Evolutionary conservation across 2,329 filamentous ascomycete species (phyloP), one percentile per base, ranked within the genome.

Genomic region (Ilyonectria destructans): DNA sequence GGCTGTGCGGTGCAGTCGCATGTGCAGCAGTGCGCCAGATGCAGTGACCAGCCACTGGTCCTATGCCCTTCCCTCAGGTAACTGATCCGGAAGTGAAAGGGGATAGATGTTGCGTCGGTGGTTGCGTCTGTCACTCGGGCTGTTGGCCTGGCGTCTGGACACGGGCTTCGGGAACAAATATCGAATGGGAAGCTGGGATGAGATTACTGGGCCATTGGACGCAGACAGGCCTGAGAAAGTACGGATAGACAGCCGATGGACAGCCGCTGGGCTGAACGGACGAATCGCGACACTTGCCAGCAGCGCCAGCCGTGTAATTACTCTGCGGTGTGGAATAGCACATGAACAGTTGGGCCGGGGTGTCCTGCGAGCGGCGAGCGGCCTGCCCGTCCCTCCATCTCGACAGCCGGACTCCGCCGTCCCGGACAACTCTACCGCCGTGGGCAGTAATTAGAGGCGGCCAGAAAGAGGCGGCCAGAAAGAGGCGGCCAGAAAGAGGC

Each of bases 1-100:
- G 68, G 68, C 62, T 68, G 59, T 65, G 62, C 19, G 59, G 64
- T 65, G 60, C 61, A 65, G 61, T 43, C 55, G 61, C 67, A 68
- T 63, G 37, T 68, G 62, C 64, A 69, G 59, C 55, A 65, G 58
- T 58, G 65, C 40, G 55, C 26, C 52, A 33, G 17, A 49, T 57
- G 52, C 43, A 72, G 49, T 67, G 61, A 58, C 54, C 64, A 62
- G 59, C 62, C 43, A 43, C 26, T 59, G 35, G 58, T 29, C 43
- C 21, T 56, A 13, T 62, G 58, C 58, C 58, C 62, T 67, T 69
- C 58, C 33, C 62, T 71, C 62, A 56, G 59, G 43, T n/a, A n/a
- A n/a, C 29, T 63, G 48, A 51, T 51, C 8, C 15, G 12, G 21
- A 62, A 54, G 51, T 23, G 37, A n/a, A 23, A 21, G n/a, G 37